A percentile compares a stretch with the other conserved stretches of the same genome.
Evolutionary conservation across 805 yeast species (phyloP).

Genomic region (Pichia cabralensis): DNA sequence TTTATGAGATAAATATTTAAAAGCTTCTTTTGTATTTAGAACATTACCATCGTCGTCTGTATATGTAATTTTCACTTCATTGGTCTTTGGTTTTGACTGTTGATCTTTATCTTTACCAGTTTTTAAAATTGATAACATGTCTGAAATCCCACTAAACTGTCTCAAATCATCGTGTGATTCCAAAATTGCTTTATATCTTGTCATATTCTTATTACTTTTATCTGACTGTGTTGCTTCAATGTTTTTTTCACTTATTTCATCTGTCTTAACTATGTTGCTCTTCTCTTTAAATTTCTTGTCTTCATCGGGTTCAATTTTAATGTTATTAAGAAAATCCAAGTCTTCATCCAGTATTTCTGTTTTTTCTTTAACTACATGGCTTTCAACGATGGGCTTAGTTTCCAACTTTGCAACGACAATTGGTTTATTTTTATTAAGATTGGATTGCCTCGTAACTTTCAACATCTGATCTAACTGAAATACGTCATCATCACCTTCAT

Average conservation of each 20-base stretch:
- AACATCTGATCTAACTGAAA: constrained; percentile 19
- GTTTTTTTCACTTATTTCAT: background rate
- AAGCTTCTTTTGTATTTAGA: constrained; percentile 60
- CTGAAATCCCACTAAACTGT: constrained; percentile 7
- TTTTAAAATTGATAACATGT: constrained; percentile 1
- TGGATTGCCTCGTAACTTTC: constrained; percentile 18
- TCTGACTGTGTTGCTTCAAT: background rate
- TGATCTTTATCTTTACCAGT: background rate
- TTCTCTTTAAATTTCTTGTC: background rate
- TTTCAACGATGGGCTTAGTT: no score
- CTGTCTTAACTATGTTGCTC: no score
- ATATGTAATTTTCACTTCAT: constrained; percentile 42
- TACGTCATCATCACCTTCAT: constrained; percentile 18
- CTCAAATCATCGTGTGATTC: no score
- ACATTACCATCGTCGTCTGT: constrained; percentile 54
- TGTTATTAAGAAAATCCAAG: constrained; percentile 25
- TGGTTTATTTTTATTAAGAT: background rate
- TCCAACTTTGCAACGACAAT: no score
- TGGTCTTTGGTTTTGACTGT: no score
- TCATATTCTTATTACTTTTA: no score
- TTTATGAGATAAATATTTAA: constrained; percentile 63
- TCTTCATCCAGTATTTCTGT: constrained; percentile 27
- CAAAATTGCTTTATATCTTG: constrained; percentile 1
- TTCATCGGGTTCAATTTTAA: constrained; percentile 19
- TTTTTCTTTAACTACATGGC: background rate